Evolutionary conservation across 1,139 yeast genomes (phyloP).

Genomic region (Yamadazyma siamensis): DNA sequence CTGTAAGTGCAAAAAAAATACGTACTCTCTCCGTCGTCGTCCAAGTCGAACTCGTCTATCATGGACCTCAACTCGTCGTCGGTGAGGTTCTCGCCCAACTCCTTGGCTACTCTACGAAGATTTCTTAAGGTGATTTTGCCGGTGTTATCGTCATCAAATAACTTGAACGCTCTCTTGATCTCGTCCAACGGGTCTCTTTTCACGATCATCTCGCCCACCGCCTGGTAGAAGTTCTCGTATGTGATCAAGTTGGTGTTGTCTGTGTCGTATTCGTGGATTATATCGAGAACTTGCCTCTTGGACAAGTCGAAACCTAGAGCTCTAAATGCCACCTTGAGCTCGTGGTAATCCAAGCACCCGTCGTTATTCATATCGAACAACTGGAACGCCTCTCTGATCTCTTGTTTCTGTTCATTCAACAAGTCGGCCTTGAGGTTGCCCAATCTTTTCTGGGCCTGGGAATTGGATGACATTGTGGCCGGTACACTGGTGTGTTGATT

Average conservation of each 20-base stretch:
- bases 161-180: conserved; percentile 80
- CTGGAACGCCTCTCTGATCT: conserved; percentile 89
- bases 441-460: conserved; percentile 22
- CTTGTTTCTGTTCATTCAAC: conserved; percentile 86
- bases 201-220: conserved; percentile 73
- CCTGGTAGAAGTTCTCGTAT: conserved; percentile 77
- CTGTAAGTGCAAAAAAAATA: conserved; percentile 16
- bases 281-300: conserved; percentile 75
- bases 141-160: conserved; percentile 86
- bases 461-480: conserved; percentile 3
- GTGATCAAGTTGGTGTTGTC: conserved; percentile 71
- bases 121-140: conserved; percentile 84
- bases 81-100: conserved; percentile 84
- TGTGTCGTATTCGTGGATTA: conserved; percentile 78
- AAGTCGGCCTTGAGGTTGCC: conserved; percentile 56
- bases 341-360: conserved; percentile 89
- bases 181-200: conserved; percentile 93
- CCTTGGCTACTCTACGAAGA: conserved; percentile 85
- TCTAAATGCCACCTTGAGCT: conserved; percentile 84
- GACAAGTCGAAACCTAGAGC: conserved; percentile 90
- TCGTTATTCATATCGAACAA: conserved; percentile 92
- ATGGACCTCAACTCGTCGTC: conserved; percentile 94
- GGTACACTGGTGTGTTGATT: too few relatives aligned
- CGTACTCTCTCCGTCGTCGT: conserved; percentile 88
- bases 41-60: conserved; percentile 97